Evolutionary conservation across 2,329 filamentous ascomycete species (phyloP), one percentile per base, ranked within the genome.

Genomic region (Fusarium sp.): DNA sequence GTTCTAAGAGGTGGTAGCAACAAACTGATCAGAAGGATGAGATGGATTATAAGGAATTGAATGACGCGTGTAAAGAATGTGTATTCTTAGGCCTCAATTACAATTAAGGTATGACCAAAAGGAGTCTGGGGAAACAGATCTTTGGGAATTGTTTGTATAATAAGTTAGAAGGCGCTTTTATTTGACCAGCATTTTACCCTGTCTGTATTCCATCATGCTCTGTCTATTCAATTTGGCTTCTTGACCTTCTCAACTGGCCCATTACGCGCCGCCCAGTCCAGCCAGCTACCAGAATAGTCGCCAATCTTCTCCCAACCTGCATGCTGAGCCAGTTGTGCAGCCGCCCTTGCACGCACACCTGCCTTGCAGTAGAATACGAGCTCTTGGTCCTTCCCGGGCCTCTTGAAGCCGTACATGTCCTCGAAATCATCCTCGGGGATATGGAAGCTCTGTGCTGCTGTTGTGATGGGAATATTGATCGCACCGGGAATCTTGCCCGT

Each of bases 361-460:
- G 95, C 91, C 83, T 94, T 97, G 83, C 96, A 99, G 81, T 97
- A 98, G 77, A 98, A 96, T 7, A 98, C 86, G 17, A 97, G 80
- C 71, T 88, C 85, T 35, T 81, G 79, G 46, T 88, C 85, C 65
- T 83, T 84, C 5, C 76, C 75, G 0, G 86, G 95, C 67, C 93
- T 92, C 64, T 86, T 83, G 77, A 92, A 97, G 7, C 94, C 95
- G 81, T 94, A 95, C 18, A 91, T 84, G 66, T 94, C 93, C 78
- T 92, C 88, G 78, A 98, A 98, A 70, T 97, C 94, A 15, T 93
- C 92, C 1, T 87, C 85, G 0, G 86, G 80, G 11, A 98, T 86
- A 80, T 94, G 92, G 76, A 97, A 90, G 64, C 91, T 91, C 80
- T 98, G 94, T 2, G 94, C 91, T 44, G 90, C 87, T 9, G 90